Base-by-base conservation (phyloP, 371 early-diverging fungal genomes). In the Spraguea lophii region DNA sequence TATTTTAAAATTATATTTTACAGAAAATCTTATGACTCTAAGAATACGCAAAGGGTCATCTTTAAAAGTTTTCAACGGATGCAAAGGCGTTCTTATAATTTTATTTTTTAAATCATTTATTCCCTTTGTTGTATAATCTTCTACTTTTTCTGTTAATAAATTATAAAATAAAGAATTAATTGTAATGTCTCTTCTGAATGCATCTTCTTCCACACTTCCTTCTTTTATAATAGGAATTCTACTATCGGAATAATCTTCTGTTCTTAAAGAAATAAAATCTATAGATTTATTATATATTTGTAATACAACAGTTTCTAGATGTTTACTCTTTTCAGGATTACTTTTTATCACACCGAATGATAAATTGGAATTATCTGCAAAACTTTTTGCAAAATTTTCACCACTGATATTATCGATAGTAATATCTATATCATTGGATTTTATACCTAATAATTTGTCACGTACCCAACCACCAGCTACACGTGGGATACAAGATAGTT, bases 91-190 rank as follows among this genome's bases (percentile, higher is more conserved):
- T 38, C 88, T 37, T 21, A 73, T 56, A 12, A 68, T 47, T 45
- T 46, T 47, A 12, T 57, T 49, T 27, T 56, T 39, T 17, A 73
- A 48, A 38, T 73, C 74, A n/a, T 51, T 7, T 15, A 71, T 1
- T 2, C 74, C 74, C 24, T 60, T 73, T 20, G 76, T 70, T 0
- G 88, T 88, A 50, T 78, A 85, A 63, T 95, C 97, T 70, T 95
- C 97, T 0, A 95, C 82, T 30, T 70, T 24, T 0, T 66, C 59
- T 0, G 86, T 81, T 57, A 82, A 79, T 17, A 98, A 73, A 69
- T 94, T 98, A 71, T 88, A 98, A 57, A 93, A 93, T 42, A 98
- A 72, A 21, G 93, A 77, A 61, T 98, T 98, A 68, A 98, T 89
- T 13, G 95, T 94, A 3, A 82, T 81, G 69, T 98, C 99, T 23